These are phyloP conservation scores for Exserohilum turcica DNA, from an alignment of 2,329 filamentous ascomycete species.

Conservation along the genomic window DNA sequence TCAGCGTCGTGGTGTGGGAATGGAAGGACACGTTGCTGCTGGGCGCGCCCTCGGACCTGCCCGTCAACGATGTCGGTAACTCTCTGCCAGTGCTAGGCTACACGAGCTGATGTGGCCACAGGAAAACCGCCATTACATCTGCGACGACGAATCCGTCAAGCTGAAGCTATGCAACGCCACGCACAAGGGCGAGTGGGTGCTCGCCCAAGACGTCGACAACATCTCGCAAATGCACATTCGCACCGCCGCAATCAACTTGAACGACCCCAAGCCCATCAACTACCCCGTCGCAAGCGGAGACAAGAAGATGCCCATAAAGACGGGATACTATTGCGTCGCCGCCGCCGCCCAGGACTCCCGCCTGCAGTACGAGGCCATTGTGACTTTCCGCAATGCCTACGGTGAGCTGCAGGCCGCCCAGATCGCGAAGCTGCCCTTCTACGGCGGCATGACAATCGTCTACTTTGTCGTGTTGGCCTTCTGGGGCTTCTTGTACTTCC, in stretches of 20 bases:
- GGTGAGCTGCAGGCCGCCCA: conserved; percentile 94
- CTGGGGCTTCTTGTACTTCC: conserved; percentile 95
- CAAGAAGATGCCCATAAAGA: conserved; percentile 60
- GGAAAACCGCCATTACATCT: conserved; percentile 70
- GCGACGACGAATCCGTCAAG: conserved; percentile 72
- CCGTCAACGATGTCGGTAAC: conserved; percentile 34
- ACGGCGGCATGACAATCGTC: conserved; percentile 89
- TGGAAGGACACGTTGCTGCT: conserved; percentile 85
- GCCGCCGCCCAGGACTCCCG: conserved; percentile 71
- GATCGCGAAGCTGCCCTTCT: conserved; percentile 96
- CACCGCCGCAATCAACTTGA: conserved; percentile 81
- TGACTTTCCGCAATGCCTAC: conserved; percentile 94
- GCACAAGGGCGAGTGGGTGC: conserved; percentile 83
- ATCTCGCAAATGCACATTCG: conserved; percentile 73
- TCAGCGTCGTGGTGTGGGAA: conserved; percentile 90
- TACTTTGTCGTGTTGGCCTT: conserved; percentile 87
- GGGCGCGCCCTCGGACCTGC: conserved; percentile 61
- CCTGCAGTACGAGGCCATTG: conserved; percentile 74
- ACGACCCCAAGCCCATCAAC: conserved; percentile 72
- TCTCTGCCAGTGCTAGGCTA: neutral
- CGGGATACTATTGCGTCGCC: conserved; percentile 93
- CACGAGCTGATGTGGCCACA: conserved; percentile 24
- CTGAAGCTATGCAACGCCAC: conserved; percentile 73
- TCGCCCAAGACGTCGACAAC: conserved; percentile 75
- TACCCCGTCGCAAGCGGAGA: conserved; percentile 69